Percentiles rank a stretch among this genome's conserved stretches.
Evolutionary conservation across 2,329 filamentous ascomycete genomes (phyloP).

Genomic region (Cordyceps sp.): DNA sequence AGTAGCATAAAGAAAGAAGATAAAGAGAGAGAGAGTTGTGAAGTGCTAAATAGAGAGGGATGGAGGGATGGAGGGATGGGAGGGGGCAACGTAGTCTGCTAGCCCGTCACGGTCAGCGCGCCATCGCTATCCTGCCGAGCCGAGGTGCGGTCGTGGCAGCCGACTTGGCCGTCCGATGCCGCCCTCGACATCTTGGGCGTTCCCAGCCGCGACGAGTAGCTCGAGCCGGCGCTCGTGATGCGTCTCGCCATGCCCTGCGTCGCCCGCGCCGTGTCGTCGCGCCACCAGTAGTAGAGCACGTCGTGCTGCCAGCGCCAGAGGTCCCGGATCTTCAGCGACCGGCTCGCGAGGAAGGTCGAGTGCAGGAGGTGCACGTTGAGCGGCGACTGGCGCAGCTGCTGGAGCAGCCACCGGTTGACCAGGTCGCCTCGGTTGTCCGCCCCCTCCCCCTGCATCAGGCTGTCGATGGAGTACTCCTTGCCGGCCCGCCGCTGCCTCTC

Average conservation of each 20-base stretch:
- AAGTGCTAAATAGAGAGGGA: not conserved
- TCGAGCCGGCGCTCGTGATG: conserved; percentile 9
- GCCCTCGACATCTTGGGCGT: conserved; percentile 12
- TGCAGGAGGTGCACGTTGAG: conserved; percentile 27
- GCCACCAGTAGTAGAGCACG: conserved; percentile 21
- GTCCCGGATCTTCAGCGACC: conserved; percentile 16
- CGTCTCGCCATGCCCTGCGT: conserved; percentile 4
- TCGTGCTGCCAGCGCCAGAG: conserved; percentile 18
- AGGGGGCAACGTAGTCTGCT: not conserved
- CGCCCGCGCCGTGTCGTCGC: conserved; percentile 8
- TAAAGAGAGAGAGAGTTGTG: not conserved
- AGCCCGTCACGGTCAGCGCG: conserved; percentile 4
- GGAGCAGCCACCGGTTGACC: conserved; percentile 34
- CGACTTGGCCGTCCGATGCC: conserved; percentile 8
- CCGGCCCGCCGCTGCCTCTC: conserved; percentile 21
- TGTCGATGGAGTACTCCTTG: conserved; percentile 31
- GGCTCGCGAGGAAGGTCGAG: conserved; percentile 11
- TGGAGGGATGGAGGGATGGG: not conserved
- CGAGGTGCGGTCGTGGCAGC: not conserved
- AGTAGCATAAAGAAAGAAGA: too few species aligned
- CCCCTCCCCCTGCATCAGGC: conserved; percentile 19
- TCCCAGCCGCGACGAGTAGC: conserved; percentile 9
- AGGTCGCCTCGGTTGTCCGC: conserved; percentile 24
- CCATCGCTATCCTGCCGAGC: conserved; percentile 3
- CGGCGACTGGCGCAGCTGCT: conserved; percentile 28